Percentiles rank a stretch among this genome's conserved stretches.
Conservation (phyloP, 371 early-diverging fungal genomes). For the Rhizopus arrhizus region DNA sequence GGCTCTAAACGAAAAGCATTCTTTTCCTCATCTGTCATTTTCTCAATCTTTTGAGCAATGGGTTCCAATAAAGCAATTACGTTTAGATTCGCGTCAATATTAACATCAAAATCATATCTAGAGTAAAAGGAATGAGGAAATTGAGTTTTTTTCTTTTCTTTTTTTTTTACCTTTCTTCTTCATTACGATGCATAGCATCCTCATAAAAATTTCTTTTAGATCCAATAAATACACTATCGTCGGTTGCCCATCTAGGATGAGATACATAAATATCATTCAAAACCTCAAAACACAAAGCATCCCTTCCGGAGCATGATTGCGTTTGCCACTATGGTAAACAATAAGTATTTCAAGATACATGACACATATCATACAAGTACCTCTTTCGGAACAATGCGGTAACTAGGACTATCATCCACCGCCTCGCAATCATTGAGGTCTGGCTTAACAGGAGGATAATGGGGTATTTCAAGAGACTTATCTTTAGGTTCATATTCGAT, state of each 20-base stretch:
- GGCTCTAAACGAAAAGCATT: conserved; percentile 66
- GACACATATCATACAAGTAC: conserved; percentile 43
- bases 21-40: conserved; percentile 80
- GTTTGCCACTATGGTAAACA: conserved; percentile 47
- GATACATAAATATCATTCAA: conserved; percentile 95
- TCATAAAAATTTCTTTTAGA: conserved; percentile 95
- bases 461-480: conserved; percentile 45
- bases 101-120: conserved; percentile 89
- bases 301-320: conserved; percentile 83
- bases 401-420: conserved; percentile 63
- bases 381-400: conserved; percentile 69
- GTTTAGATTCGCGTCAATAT: conserved; percentile 89
- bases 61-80: conserved; percentile 90
- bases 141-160: too few relatives aligned
- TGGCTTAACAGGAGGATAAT: conserved; percentile 49
- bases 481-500: conserved; percentile 84
- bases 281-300: conserved; percentile 88
- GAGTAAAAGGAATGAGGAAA: too few relatives aligned
- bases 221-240: conserved; percentile 92
- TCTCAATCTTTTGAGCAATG: conserved; percentile 66
- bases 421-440: conserved; percentile 62
- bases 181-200: conserved; percentile 94
- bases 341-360: not conserved
- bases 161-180: conserved; percentile 78
- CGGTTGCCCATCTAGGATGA: conserved; percentile 94